These are phyloP conservation scores for Leccinum solheimii DNA, from an alignment of 1,284 basidiomycete species.

Conservation along the genomic window DNA sequence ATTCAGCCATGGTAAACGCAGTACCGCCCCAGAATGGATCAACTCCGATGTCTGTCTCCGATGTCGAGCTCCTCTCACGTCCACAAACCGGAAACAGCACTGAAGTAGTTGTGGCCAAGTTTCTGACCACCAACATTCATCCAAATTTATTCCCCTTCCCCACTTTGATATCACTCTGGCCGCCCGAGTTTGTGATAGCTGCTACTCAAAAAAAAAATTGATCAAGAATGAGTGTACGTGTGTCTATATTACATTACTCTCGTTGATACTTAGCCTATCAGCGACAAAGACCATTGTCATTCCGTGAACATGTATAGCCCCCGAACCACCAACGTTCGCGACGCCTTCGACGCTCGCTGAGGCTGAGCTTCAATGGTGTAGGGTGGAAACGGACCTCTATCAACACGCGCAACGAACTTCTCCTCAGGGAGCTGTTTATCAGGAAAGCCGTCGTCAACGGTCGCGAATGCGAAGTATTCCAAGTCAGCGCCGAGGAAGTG, in stretches of 20 bases:
- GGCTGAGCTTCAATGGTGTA: slow-evolving; percentile 72
- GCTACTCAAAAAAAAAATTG: slow-evolving; percentile 66
- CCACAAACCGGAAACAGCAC: slow-evolving; percentile 98
- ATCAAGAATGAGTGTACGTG: slow-evolving; percentile 59
- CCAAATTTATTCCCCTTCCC: too few species aligned
- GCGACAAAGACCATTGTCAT: slow-evolving; percentile 50
- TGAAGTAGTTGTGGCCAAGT: slow-evolving; percentile 93
- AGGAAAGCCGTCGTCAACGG: slow-evolving; percentile 87
- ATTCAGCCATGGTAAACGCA: slow-evolving; percentile 82
- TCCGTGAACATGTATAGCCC: slow-evolving; percentile 50
- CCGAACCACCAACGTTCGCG: slow-evolving; percentile 57
- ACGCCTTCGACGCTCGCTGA: slow-evolving; percentile 77
- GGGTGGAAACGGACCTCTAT: slow-evolving; percentile 46
- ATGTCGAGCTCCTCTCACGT: slow-evolving; percentile 89
- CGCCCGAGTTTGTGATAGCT: slow-evolving; percentile 81
- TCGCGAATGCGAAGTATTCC: slow-evolving; percentile 73
- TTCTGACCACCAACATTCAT: too few species aligned
- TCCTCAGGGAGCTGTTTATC: slow-evolving; percentile 83
- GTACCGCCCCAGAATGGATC: slow-evolving; percentile 93
- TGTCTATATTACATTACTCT: background rate
- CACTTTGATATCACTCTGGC: too few species aligned
- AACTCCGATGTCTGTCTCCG: slow-evolving; percentile 95
- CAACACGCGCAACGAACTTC: slow-evolving; percentile 71
- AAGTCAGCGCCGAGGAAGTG: slow-evolving; percentile 82
- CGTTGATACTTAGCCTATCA: slow-evolving; percentile 17